Evolutionary conservation across 176 grass and related monocot genomes (phyloP), one percentile per base, ranked within the genome.

Genomic region (Phyllostachys edulis): DNA sequence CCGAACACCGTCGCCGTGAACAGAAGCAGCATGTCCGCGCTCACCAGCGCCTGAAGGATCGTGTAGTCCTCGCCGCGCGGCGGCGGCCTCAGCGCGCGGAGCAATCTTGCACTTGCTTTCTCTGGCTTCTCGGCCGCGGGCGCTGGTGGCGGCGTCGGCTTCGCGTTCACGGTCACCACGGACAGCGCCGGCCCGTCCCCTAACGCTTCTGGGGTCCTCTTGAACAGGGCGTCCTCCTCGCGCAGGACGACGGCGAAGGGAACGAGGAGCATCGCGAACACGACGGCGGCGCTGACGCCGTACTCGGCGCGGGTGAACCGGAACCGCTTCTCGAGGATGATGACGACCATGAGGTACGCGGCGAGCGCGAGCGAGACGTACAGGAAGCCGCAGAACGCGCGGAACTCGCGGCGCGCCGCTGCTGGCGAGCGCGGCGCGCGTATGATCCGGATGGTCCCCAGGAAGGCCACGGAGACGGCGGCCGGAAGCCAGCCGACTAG

Each of bases 11-110:
- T 79, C 64, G 88, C 88, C 32, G 76, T 57, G 89, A 97, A 86
- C 5, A 97, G 89, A 2, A 93, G 70, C 6, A 88, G 11, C 94
- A 97, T 93, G 89, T 97, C 94, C 14, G 83, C 27, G 89, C 94
- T 97, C 10, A 86, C 77, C 23, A 97, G 60, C 0, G 91, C 89
- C 39, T 97, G 91, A 1, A 90, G 80, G 52, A 97, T 97, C 60
- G 91, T 88, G 82, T 91, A 88, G 91, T 97, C 91, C 50, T 91
- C 84, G 40, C 93, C 93, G 79, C 90, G 80, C 40, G 83, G 57
- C 16, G 93, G 93, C 17, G 90, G 64, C 10, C 76, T 9, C 1
- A 82, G 74, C 5, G 17, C 36, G n/a, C 12, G 7, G 0, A 26
- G 27, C 2, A 75, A 6, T 9, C 39, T 82, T 1, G 21, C 23